Percentiles rank a stretch among this genome's conserved stretches.
These are phyloP conservation scores for Blastocystis sp. DNA, from an alignment of 352 stramenopile genomes.

Conservation along the genomic window DNA sequence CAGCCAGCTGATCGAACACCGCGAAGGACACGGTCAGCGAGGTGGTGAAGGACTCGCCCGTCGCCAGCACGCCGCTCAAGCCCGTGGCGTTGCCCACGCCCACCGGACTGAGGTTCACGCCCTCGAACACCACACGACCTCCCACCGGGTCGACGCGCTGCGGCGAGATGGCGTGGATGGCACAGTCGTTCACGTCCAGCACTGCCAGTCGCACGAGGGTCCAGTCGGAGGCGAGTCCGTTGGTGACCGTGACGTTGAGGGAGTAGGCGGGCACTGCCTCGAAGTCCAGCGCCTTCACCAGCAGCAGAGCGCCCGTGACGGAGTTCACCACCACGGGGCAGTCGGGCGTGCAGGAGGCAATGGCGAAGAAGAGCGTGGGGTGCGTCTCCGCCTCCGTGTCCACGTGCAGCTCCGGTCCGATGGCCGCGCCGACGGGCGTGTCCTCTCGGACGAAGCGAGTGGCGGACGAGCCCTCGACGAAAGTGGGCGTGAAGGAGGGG, in stretches of 20 bases:
- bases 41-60: neutral
- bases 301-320: neutral
- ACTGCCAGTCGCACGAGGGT: neutral
- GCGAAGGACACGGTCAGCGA: neutral
- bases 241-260: conserved; percentile 31
- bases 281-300: conserved; percentile 1
- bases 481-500: conserved; percentile 8
- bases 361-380: conserved; percentile 12
- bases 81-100: neutral
- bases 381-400: neutral
- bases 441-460: neutral
- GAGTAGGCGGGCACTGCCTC: neutral
- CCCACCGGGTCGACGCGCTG: neutral
- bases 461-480: neutral
- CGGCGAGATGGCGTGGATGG: neutral
- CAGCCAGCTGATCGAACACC: neutral
- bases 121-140: neutral
- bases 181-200: conserved; percentile 7
- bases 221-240: conserved; percentile 1
- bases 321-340: conserved; percentile 35
- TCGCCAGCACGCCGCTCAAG: neutral
- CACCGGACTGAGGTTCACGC: conserved; percentile 11
- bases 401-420: neutral
- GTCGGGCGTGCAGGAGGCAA: neutral
- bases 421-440: neutral